These are phyloP conservation scores for Alloteropsis semialata DNA, from an alignment of 176 grass and related monocot genomes.

Conservation along the genomic window DNA sequence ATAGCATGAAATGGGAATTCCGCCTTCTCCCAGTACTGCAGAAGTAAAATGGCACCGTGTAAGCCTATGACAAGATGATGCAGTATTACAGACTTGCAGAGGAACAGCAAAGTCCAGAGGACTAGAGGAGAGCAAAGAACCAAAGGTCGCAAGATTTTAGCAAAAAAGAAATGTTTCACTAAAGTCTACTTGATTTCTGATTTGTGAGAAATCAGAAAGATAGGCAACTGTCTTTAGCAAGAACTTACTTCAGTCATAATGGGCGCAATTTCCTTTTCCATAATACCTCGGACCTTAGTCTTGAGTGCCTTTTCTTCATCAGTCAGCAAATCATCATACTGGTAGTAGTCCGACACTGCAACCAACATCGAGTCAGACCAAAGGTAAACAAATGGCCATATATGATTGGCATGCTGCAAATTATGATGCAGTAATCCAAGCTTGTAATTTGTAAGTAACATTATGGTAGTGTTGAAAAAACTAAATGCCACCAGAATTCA, in stretches of 20 bases:
- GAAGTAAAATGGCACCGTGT: constrained; percentile 8
- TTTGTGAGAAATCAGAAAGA: not conserved
- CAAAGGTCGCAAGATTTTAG: not conserved
- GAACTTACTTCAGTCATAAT: constrained; percentile 80
- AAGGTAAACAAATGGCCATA: not conserved
- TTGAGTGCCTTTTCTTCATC: constrained; percentile 59
- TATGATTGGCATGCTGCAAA: not conserved
- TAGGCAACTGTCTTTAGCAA: not conserved
- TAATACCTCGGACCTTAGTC: constrained; percentile 57
- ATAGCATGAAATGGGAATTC: constrained; percentile 82
- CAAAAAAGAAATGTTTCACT: not conserved
- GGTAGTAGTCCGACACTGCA: constrained; percentile 92
- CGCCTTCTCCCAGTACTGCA: constrained; percentile 84
- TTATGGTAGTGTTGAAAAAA: not conserved
- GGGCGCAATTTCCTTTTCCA: constrained; percentile 82
- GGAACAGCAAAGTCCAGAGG: not conserved
- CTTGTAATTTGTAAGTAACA: not conserved
- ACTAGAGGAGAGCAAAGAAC: constrained; percentile 7
- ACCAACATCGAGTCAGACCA: not conserved
- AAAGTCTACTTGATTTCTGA: not conserved
- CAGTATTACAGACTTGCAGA: not conserved
- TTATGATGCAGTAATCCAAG: not conserved
- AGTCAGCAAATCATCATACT: constrained; percentile 81
- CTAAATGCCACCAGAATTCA: not conserved
- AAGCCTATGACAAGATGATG: not conserved